Evolutionary conservation across 2,329 filamentous ascomycete species (phyloP).

Genomic region (Furcasterigmium furcatum): DNA sequence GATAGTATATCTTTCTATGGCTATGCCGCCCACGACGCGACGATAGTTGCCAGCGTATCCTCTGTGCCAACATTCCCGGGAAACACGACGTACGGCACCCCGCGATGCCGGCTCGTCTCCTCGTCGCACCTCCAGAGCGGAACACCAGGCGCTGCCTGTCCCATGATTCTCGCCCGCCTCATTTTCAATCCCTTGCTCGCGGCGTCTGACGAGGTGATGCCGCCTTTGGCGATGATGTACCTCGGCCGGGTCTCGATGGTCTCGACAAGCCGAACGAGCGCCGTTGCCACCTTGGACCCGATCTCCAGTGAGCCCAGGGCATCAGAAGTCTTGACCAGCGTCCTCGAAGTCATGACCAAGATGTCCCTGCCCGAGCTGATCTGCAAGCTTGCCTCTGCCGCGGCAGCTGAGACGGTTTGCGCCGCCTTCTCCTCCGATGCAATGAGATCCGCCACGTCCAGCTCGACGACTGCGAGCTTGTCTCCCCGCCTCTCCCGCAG

Average conservation of each 20-base stretch:
- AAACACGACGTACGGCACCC: constrained; percentile 55
- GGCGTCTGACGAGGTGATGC: constrained; percentile 57
- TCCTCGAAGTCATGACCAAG: constrained; percentile 56
- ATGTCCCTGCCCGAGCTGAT: constrained; percentile 47
- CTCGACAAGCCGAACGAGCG: constrained; percentile 46
- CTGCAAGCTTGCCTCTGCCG: constrained; percentile 12
- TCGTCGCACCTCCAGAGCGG: constrained; percentile 58
- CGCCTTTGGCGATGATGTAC: constrained; percentile 58
- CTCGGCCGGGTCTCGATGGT: constrained; percentile 43
- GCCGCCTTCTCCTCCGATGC: constrained; percentile 5
- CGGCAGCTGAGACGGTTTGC: constrained; percentile 6
- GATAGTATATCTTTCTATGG: no score
- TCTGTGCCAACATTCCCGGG: constrained; percentile 55
- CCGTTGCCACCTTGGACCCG: constrained; percentile 45
- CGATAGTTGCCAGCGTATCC: constrained; percentile 40
- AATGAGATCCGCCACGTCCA: constrained; percentile 12
- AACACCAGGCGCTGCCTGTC: constrained; percentile 55
- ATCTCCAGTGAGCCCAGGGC: constrained; percentile 51
- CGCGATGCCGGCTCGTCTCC: constrained; percentile 42
- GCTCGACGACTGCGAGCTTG: constrained; percentile 12
- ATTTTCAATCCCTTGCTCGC: constrained; percentile 54
- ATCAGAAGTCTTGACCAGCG: constrained; percentile 39
- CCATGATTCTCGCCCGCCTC: constrained; percentile 50
- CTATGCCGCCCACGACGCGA: constrained; percentile 19
- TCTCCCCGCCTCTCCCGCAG: constrained; percentile 12